Evolutionary conservation across 1,284 basidiomycete genomes (phyloP).

Genomic region (Anthracocystis panici-leucophaei): DNA sequence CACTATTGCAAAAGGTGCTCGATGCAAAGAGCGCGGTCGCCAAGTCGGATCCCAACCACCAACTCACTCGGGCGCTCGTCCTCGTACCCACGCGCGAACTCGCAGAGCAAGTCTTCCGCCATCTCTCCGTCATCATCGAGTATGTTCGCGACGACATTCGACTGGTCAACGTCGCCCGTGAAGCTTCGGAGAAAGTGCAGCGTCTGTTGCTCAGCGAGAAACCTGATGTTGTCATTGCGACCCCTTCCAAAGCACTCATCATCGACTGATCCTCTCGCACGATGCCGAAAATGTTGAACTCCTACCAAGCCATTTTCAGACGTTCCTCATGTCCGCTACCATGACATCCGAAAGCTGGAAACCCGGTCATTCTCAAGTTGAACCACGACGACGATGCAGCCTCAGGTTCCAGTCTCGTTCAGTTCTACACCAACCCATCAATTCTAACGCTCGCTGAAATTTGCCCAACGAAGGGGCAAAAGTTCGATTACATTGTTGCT

Average conservation of each 20-base stretch:
- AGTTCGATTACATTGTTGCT: conserved; percentile 98
- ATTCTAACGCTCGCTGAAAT: too few species aligned
- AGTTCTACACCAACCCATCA: conserved; percentile 66
- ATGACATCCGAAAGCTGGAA: conserved; percentile 93
- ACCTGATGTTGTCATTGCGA: conserved; percentile 91
- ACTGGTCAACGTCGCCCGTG: conserved; percentile 81
- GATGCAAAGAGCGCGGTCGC: conserved; percentile 75
- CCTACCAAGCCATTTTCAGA: conserved; percentile 90
- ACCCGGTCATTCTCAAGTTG: conserved; percentile 77
- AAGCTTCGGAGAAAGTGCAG: conserved; percentile 77
- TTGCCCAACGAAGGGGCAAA: too few species aligned
- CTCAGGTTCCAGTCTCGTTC: conserved; percentile 48
- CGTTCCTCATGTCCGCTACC: conserved; percentile 96
- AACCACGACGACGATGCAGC: conserved; percentile 45
- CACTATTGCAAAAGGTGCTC: conserved; percentile 88
- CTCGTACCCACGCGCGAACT: conserved; percentile 95
- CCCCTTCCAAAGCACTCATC: conserved; percentile 87
- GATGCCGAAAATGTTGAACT: conserved; percentile 87
- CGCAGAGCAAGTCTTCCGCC: conserved; percentile 85
- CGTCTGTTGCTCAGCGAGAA: conserved; percentile 86
- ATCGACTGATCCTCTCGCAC: conserved; percentile 95
- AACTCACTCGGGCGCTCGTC: conserved; percentile 82
- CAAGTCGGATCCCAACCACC: conserved; percentile 71
- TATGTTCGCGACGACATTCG: conserved; percentile 77
- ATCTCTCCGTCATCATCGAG: conserved; percentile 81